Conservation (phyloP, 495 filamentous ascomycete genomes). For the Tuber melanosporum region DNA sequence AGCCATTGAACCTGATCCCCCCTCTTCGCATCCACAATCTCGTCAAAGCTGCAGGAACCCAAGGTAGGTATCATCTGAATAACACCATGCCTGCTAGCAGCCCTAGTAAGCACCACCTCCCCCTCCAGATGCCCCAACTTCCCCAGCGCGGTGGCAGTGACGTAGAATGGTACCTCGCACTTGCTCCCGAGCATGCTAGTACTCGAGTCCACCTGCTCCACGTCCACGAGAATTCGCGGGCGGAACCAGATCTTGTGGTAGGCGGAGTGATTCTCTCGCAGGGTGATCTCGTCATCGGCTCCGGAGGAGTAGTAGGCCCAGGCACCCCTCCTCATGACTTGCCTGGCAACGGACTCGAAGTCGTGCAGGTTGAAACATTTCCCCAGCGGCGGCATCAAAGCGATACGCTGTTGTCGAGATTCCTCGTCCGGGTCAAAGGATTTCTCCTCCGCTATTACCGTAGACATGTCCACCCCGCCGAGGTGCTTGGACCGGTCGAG, state of each 20-base stretch:
- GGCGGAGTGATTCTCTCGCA: slow-evolving; percentile 93
- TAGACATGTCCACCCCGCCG: slow-evolving; percentile 84
- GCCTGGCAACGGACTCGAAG: slow-evolving; percentile 82
- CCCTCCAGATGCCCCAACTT: slow-evolving; percentile 70
- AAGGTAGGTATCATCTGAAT: slow-evolving; percentile 70
- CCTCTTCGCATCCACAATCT: slow-evolving; percentile 78
- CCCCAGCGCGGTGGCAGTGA: slow-evolving; percentile 68
- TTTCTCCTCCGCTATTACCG: slow-evolving; percentile 66
- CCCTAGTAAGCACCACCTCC: slow-evolving; percentile 64
- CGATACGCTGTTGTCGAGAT: slow-evolving; percentile 66
- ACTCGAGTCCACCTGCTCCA: slow-evolving; percentile 73
- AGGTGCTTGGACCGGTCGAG: slow-evolving; percentile 80
- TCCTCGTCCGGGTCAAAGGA: slow-evolving; percentile 67
- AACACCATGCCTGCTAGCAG: slow-evolving; percentile 62
- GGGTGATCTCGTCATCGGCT: slow-evolving; percentile 94
- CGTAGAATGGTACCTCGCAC: slow-evolving; percentile 65
- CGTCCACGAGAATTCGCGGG: slow-evolving; percentile 75
- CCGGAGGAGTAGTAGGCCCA: slow-evolving; percentile 97
- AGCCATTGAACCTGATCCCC: slow-evolving; percentile 90
- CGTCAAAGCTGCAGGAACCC: slow-evolving; percentile 96
- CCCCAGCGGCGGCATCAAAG: slow-evolving; percentile 70
- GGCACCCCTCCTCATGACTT: slow-evolving; percentile 86
- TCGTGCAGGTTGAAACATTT: slow-evolving; percentile 94
- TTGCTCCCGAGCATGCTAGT: slow-evolving; percentile 90
- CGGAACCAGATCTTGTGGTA: slow-evolving; percentile 98